These are phyloP conservation scores for Aspergillus wentii DNA, from an alignment of 495 filamentous ascomycete genomes.

Conservation along the genomic window DNA sequence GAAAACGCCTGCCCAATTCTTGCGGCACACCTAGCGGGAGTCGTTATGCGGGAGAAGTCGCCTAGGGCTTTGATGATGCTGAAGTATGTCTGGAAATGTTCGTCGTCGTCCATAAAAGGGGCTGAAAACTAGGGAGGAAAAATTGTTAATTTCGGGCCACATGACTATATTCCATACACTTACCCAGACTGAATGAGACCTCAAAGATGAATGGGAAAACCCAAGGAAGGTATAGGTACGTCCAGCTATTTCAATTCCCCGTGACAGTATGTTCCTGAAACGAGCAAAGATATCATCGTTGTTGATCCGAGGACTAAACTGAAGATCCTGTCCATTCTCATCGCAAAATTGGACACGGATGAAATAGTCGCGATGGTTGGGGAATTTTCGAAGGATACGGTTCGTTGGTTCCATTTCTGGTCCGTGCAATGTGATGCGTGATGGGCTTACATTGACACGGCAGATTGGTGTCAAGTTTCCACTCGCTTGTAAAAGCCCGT, in stretches of 20 bases:
- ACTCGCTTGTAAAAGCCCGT: constrained; percentile 2
- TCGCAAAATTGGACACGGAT: constrained; percentile 67
- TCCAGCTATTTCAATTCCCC: constrained; percentile 58
- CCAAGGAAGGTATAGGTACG: constrained; percentile 65
- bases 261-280: constrained; percentile 52
- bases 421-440: constrained; percentile 62
- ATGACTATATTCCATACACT: background rate
- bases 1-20: constrained; percentile 82
- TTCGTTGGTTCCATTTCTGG: constrained; percentile 69
- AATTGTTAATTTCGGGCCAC: background rate
- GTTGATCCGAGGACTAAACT: constrained; percentile 49
- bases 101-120: constrained; percentile 51
- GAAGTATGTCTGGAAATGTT: constrained; percentile 30
- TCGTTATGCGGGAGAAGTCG: constrained; percentile 57
- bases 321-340: constrained; percentile 62
- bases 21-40: constrained; percentile 72
- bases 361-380: constrained; percentile 58
- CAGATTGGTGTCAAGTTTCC: constrained; percentile 37
- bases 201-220: constrained; percentile 76
- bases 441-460: constrained; percentile 61
- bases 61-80: constrained; percentile 59
- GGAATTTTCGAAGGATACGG: constrained; percentile 67
- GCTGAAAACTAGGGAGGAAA: constrained; percentile 50
- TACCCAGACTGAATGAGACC: constrained; percentile 57
- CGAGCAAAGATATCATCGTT: constrained; percentile 46